Base-by-base conservation (phyloP, 768 basidiomycete genomes). In the Mycena pura region DNA sequence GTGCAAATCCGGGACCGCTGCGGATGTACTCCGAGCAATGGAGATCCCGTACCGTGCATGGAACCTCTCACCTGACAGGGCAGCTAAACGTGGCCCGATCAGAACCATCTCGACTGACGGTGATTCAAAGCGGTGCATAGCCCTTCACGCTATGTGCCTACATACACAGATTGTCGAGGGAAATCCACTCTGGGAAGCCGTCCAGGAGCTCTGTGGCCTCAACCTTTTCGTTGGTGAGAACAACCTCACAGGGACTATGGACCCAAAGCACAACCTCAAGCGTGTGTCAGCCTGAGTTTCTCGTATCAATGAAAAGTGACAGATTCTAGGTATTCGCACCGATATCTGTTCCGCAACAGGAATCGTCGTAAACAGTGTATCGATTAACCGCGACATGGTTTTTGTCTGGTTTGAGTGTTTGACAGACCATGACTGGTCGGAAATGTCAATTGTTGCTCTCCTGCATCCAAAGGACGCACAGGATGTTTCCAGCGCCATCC, bases 401-500 rank as follows among this genome's bases (percentile, higher is more conserved):
- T 51, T 47, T 4, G 28, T 41, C 38, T 53, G 41, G 55, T 22
- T 68, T 15, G 31, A 52, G 24, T 31, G n/a, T 2, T 52, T 49
- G 39, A 14, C 46, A 38, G 19, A 45, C 49, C n/a, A 60, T 48
- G 49, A 36, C 27, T 54, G 57, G 62, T 40, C 46, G 17, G 53
- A 62, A 13, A 24, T 8, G 10, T 48, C 24, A n/a, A 52, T 69
- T 2, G 22, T 68, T 1, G 41, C 24, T 15, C 57, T 69, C 3
- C 48, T 69, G 29, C 39, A 68, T 21, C 60, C 63, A 21, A 71
- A 66, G 56, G 41, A 68, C 67, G 19, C 72, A 56, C 70, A 76
- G 69, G 51, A 59, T 65, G 34, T 63, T 65, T 22, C 73, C 57
- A 48, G 44, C 62, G 29, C 62, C 25, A 44, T 71, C 17, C 67